These are phyloP conservation scores for Sordariomycetes sp. DNA, from an alignment of 2,329 filamentous ascomycete genomes.

Conservation along the genomic window DNA sequence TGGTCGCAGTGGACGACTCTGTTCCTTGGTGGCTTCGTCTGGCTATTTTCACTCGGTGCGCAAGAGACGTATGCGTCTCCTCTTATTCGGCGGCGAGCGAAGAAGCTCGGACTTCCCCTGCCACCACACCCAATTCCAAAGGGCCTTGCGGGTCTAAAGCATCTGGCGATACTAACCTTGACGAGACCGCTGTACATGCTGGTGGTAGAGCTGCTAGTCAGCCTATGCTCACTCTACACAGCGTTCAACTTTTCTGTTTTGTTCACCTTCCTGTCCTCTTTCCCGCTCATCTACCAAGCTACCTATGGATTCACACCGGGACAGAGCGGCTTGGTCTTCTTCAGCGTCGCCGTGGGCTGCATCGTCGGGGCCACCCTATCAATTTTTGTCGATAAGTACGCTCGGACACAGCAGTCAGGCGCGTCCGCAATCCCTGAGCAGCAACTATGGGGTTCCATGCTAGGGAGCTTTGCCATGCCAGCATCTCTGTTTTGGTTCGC, in stretches of 20 bases:
- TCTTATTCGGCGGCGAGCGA: constrained; percentile 37
- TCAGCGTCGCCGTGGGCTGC: constrained; percentile 53
- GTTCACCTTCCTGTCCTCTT: constrained; percentile 41
- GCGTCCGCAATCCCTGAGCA: not conserved
- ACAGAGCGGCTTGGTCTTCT: constrained; percentile 45
- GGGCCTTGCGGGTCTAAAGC: not conserved
- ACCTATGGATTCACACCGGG: constrained; percentile 42
- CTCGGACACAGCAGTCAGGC: not conserved
- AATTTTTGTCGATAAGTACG: constrained; percentile 20
- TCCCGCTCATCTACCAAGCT: constrained; percentile 48
- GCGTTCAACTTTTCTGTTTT: constrained; percentile 41
- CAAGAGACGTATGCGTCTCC: constrained; percentile 48
- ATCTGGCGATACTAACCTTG: not conserved
- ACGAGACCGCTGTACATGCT: constrained; percentile 15
- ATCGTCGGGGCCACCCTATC: constrained; percentile 45
- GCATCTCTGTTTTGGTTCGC: constrained; percentile 52
- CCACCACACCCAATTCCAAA: constrained; percentile 24
- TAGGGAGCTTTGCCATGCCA: constrained; percentile 45
- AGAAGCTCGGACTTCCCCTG: constrained; percentile 34
- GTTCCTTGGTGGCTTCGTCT: constrained; percentile 45
- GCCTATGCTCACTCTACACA: constrained; percentile 50
- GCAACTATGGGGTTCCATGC: constrained; percentile 37
- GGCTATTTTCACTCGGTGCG: constrained; percentile 35
- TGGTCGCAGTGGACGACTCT: constrained; percentile 51
- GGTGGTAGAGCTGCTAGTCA: constrained; percentile 52